Evolutionary conservation across 805 yeast genomes (phyloP), one percentile per base, ranked within the genome.

Genomic region (Spathaspora gorwiae): DNA sequence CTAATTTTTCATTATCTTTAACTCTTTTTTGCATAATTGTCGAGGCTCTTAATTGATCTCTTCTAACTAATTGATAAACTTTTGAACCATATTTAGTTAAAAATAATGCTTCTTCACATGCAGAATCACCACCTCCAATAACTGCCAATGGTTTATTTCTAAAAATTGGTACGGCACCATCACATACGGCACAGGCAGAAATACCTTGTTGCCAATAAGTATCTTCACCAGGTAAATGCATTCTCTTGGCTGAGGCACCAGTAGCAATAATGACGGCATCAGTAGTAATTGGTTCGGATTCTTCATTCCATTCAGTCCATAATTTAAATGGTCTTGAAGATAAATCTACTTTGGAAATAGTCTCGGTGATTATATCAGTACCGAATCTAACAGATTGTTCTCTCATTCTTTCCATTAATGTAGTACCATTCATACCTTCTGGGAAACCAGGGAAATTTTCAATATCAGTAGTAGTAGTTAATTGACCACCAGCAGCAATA

Each of bases 371-470:
- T 62, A 94, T 83, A 55, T 87, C 87, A 48, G 98, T 87, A 54
- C 99, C 99, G 62, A 94, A 94, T 55, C 83, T 80, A 49, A 67
- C 76, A 43, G 92, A 83, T 73, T 94, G 99, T 51, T 76, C 80
- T 65, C 89, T 84, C 99, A 94, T 94, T 62, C 80, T 78, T 54
- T 90, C 97, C 95, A 95, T 95, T 57, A 94, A 79, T 47, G 78
- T 84, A 32, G 88, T 65, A 50, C 99, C 99, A 44, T 82, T 79
- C 59, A 94, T 78, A 9, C 96, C 99, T 43, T 82, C 79, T 46
- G 99, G 98, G 80, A 94, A 94, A 46, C 99, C 99, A 35, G 99
- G 99, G 79, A 92, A 94, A 77, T 94, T 94, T 71, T 94, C 99
- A 57, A 94, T 86, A 56, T 94, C 99, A 13, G 99, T 94, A 53